Percentiles rank a stretch among this genome's conserved stretches.
phyloP scores from a whole-genome alignment of 2,329 filamentous ascomycete species.

The Botrytis deweyae region DNA sequence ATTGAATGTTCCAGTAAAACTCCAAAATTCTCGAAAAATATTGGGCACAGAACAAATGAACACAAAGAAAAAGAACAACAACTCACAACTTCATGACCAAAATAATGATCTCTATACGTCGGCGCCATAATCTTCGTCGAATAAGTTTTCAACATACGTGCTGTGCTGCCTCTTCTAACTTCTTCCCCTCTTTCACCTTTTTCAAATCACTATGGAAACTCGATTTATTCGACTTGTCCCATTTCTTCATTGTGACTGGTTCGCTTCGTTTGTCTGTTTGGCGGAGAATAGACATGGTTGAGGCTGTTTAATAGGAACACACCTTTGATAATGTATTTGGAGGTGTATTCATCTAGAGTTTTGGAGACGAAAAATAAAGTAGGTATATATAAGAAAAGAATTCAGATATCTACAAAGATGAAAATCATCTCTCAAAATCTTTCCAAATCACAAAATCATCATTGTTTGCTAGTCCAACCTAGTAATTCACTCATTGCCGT shows the following conservation, averaged over 20 bases:
- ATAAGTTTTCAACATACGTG: not conserved
- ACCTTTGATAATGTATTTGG: not conserved
- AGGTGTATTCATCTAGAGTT: not conserved
- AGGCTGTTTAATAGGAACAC: not conserved
- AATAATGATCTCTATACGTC: conserved; percentile 18
- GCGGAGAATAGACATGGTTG: not conserved
- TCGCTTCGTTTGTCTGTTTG: not conserved
- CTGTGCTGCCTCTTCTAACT: not conserved
- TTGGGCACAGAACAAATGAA: not conserved
- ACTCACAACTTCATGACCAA: conserved; percentile 9
- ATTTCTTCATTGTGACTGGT: not conserved
- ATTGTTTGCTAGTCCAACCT: not conserved
- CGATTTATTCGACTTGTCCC: not conserved
- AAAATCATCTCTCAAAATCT: not conserved
- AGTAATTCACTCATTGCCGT: not conserved
- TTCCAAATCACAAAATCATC: not conserved
- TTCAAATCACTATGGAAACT: not conserved
- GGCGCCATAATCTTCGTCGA: not conserved
- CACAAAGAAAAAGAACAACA: not conserved
- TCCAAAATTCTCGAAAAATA: not conserved
- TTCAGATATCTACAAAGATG: not conserved
- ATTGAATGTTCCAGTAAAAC: not conserved
- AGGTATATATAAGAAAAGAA: not conserved
- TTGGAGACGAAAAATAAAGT: not conserved
- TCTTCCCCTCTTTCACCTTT: not conserved